phyloP scores from a whole-genome alignment of 2,329 filamentous ascomycete species.

The Diplodia seriata region DNA sequence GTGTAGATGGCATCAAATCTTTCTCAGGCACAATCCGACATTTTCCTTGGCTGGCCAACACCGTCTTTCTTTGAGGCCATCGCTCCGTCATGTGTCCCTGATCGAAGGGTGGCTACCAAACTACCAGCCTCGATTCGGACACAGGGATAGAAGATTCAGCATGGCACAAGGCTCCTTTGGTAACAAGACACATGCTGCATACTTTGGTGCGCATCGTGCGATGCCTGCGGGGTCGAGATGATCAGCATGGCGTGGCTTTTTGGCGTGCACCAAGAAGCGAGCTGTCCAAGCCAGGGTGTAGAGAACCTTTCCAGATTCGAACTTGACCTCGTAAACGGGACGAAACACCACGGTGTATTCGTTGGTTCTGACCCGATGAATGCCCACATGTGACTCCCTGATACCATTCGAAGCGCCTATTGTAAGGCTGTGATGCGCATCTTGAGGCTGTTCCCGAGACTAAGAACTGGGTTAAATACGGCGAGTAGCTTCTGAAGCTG shows the following conservation, averaged over 20 bases:
- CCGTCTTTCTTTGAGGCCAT: not conserved
- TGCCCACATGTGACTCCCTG: no score
- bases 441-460: not conserved
- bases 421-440: not conserved
- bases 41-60: no score
- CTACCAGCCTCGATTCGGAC: not conserved
- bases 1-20: not conserved
- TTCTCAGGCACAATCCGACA: not conserved
- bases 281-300: not conserved
- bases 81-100: not conserved
- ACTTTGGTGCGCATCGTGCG: not conserved
- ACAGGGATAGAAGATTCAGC: no score
- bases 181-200: not conserved
- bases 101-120: not conserved
- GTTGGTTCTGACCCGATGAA: no score
- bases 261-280: constrained; percentile 21
- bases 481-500: not conserved
- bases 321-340: not conserved
- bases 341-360: not conserved
- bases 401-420: not conserved
- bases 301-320: not conserved
- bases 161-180: not conserved
- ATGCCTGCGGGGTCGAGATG: not conserved
- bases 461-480: not conserved
- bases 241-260: constrained; percentile 6